These are phyloP conservation scores for Solanum piurae DNA, from an alignment of 257 asterid genomes.

Conservation along the genomic window DNA sequence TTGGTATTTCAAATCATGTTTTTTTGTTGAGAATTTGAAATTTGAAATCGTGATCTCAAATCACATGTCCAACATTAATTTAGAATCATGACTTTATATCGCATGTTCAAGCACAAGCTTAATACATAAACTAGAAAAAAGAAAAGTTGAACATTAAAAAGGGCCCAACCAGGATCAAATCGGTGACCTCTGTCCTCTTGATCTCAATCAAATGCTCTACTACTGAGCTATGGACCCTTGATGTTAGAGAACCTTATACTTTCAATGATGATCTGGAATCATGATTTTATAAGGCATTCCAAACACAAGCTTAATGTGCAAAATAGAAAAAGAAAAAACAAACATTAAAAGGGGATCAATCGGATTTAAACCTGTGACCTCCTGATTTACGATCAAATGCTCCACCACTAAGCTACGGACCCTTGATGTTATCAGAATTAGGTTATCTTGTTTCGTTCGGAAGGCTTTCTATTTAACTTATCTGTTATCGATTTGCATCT, in stretches of 20 bases:
- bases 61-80: too few species aligned
- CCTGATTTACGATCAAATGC: background rate
- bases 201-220: conserved; percentile 65
- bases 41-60: background rate
- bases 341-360: conserved; percentile 11
- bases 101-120: background rate
- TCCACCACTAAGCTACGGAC: background rate
- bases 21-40: too few species aligned
- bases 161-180: conserved; percentile 30
- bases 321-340: background rate
- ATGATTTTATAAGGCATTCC: background rate
- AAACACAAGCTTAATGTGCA: background rate
- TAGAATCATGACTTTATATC: background rate
- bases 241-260: background rate
- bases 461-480: background rate
- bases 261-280: background rate
- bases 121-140: background rate
- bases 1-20: background rate
- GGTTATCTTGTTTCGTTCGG: background rate
- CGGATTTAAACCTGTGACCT: background rate
- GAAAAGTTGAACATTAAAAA: background rate
- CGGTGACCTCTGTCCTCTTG: conserved; percentile 20
- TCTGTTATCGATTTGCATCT: too few species aligned
- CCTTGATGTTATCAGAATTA: background rate
- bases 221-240: conserved; percentile 51